Evolutionary conservation across 140 eudicot genomes (phyloP), one percentile per base, ranked within the genome.

Genomic region (Oenanthe javanica): DNA sequence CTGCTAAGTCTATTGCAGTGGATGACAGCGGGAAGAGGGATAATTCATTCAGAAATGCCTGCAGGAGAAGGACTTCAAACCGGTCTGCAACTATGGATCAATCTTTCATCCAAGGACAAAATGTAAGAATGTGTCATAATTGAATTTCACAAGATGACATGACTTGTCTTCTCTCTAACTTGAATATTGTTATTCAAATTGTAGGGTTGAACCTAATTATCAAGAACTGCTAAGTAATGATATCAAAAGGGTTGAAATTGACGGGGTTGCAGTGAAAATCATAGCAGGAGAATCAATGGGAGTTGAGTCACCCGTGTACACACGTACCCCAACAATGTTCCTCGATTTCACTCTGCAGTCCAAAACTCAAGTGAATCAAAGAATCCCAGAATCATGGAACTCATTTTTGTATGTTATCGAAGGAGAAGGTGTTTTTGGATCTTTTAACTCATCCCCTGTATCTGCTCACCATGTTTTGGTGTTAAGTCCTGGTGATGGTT

Each of bases 11-110:
- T 11, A 40, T 42, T 23, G 38, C 90, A 92, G 99, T 95, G 99
- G 99, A 95, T 92, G 99, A 95, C 99, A 6, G 99, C 99, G 50
- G 99, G 79, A 90, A 97, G 9, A 96, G 92, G n/a, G n/a, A n/a
- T n/a, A n/a, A n/a, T n/a, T n/a, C n/a, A n/a, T n/a, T n/a, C n/a
- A n/a, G n/a, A n/a, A 82, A 92, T 95, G 99, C 99, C 97, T 46
- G 97, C 91, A n/a, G 93, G 86, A 49, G 85, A 89, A 83, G 99
- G 97, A 31, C 84, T 86, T 77, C 88, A 95, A 75, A 85, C 79
- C 79, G 99, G 99, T 40, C 87, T 92, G 83, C 99, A 95, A 55
- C 84, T 95, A 3, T 95, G 99, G 99, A 87, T 95, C 88, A 95
- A 95, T 86, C 96, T 92, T 75, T 83, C 97, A 43, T 87, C 99